These are phyloP conservation scores for Candida golubevii DNA, from an alignment of 805 yeast species.

Conservation along the genomic window DNA sequence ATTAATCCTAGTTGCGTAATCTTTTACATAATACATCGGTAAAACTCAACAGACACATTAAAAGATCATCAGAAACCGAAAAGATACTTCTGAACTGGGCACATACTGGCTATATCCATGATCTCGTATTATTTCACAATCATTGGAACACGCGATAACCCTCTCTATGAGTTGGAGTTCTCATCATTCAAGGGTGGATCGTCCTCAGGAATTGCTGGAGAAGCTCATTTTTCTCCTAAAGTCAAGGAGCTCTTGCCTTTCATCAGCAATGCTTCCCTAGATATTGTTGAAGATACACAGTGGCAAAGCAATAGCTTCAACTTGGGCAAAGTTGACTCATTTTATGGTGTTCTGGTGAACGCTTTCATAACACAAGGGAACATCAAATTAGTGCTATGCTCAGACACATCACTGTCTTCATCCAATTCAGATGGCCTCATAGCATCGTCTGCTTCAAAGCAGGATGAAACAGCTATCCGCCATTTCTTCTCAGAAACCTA, in stretches of 20 bases:
- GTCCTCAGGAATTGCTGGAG: constrained; percentile 39
- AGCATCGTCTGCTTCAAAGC: constrained; percentile 12
- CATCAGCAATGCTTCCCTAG: constrained; percentile 82
- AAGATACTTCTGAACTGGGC: no score
- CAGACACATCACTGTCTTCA: constrained; percentile 20
- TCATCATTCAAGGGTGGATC: constrained; percentile 52
- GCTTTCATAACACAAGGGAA: constrained; percentile 88
- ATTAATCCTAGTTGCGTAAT: no score
- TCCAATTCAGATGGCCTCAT: constrained; percentile 3
- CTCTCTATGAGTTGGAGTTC: constrained; percentile 83
- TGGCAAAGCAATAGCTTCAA: constrained; percentile 68
- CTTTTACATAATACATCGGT: no score
- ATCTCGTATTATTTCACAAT: constrained; percentile 89
- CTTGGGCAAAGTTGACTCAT: constrained; percentile 76
- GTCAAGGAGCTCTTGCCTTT: constrained; percentile 82
- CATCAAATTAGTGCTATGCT: constrained; percentile 65
- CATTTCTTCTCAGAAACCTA: constrained; percentile 83
- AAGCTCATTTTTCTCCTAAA: constrained; percentile 58
- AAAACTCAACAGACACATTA: no score
- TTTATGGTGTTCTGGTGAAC: constrained; percentile 76
- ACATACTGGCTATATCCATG: constrained; percentile 5
- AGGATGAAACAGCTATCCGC: constrained; percentile 67
- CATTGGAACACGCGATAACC: constrained; percentile 81
- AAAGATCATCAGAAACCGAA: no score
- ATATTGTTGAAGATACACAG: constrained; percentile 85